These are phyloP conservation scores for Furcasterigmium furcatum DNA, from an alignment of 2,329 filamentous ascomycete species.

Conservation along the genomic window DNA sequence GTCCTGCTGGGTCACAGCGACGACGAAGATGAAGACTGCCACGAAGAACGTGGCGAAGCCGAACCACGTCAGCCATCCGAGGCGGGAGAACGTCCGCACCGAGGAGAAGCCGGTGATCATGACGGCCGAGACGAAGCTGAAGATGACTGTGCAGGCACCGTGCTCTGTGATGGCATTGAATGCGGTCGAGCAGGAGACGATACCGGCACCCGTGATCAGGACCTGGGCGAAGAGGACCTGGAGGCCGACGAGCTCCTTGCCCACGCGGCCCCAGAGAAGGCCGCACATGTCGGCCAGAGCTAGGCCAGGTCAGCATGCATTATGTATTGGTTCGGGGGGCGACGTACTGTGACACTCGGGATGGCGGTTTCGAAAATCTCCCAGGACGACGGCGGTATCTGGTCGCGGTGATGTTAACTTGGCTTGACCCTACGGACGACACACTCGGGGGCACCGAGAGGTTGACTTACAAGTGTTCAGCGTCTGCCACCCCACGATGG, in stretches of 20 bases:
- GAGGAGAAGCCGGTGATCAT: conserved; percentile 48
- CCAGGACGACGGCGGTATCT: conserved; percentile 6
- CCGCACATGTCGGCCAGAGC: conserved; percentile 19
- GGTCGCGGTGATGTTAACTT: no score
- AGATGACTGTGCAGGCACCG: conserved; percentile 39
- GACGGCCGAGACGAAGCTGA: conserved; percentile 48
- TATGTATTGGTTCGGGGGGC: no score
- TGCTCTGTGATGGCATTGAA: conserved; percentile 22
- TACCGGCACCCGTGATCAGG: conserved; percentile 17
- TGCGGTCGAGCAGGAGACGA: conserved; percentile 15
- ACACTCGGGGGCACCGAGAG: no score
- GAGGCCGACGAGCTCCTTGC: conserved; percentile 43
- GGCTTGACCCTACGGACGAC: no score
- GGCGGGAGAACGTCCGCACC: conserved; percentile 44
- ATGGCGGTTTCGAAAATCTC: background rate
- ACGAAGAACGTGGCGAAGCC: conserved; percentile 35
- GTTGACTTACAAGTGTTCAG: conserved; percentile 23
- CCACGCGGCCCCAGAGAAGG: conserved; percentile 48
- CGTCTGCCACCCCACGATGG: conserved; percentile 16
- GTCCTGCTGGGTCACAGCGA: conserved; percentile 47
- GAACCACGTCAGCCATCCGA: conserved; percentile 45
- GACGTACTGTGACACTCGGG: conserved; percentile 8
- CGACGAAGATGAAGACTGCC: conserved; percentile 44
- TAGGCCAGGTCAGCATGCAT: conserved; percentile 1
- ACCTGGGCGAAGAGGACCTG: conserved; percentile 23